Evolutionary conservation across 1,139 yeast genomes (phyloP).

Genomic region (Hanseniaspora uvarum): DNA sequence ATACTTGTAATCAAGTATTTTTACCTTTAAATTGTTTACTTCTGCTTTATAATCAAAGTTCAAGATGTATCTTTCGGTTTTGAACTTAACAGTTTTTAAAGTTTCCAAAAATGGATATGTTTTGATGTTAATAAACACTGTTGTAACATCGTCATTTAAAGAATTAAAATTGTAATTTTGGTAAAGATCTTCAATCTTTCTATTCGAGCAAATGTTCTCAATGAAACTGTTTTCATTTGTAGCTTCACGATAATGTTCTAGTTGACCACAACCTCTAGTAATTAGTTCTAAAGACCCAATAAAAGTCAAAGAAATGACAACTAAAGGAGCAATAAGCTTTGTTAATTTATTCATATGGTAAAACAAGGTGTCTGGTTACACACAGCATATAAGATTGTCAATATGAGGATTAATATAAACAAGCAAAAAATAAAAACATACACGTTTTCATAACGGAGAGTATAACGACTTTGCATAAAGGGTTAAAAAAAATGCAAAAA

Average conservation of each 20-base stretch:
- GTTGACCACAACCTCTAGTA: background rate
- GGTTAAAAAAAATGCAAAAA: background rate
- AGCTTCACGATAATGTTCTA: background rate
- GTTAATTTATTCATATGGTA: background rate
- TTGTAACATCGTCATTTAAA: background rate
- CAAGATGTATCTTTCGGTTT: slow-evolving; percentile 1
- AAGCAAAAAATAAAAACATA: background rate
- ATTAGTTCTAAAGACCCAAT: background rate
- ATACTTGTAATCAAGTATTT: background rate
- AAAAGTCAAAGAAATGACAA: background rate
- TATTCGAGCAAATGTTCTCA: background rate
- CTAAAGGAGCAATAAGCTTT: background rate
- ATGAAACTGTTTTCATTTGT: background rate
- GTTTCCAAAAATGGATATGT: background rate
- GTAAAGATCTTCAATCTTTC: background rate
- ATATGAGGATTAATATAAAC: no score
- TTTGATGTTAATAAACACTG: background rate
- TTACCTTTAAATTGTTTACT: background rate
- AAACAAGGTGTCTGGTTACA: background rate
- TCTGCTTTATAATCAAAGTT: background rate
- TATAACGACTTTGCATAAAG: no score
- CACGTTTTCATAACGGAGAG: background rate
- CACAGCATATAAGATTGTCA: no score
- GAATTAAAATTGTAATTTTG: background rate
- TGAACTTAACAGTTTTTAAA: background rate